These are phyloP conservation scores for Erysimum cheiranthoides DNA, from an alignment of 345 rosid genomes.

Conservation along the genomic window DNA sequence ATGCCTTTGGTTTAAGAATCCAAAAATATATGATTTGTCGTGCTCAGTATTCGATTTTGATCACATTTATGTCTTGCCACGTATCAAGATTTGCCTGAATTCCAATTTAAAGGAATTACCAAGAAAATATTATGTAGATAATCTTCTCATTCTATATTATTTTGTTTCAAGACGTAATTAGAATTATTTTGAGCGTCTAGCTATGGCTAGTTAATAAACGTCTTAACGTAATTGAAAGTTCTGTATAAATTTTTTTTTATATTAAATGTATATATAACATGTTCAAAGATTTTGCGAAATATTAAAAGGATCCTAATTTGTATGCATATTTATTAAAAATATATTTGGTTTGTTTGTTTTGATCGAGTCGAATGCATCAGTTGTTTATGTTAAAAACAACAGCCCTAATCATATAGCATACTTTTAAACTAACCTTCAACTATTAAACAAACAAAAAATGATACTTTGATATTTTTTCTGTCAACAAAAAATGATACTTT, in stretches of 20 bases:
- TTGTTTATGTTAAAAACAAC: not conserved
- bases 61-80: slow-evolving; percentile 27
- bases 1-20: slow-evolving; percentile 32
- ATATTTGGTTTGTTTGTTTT: too few species aligned
- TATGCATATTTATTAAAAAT: too few species aligned
- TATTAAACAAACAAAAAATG: not conserved
- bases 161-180: too few species aligned
- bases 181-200: too few species aligned
- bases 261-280: too few species aligned
- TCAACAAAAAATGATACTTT: not conserved
- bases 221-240: too few species aligned
- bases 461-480: not conserved
- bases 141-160: too few species aligned
- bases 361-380: not conserved
- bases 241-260: too few species aligned
- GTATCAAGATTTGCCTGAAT: slow-evolving; percentile 19
- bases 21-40: slow-evolving; percentile 12
- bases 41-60: not conserved
- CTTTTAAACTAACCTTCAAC: not conserved
- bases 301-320: too few species aligned
- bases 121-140: too few species aligned
- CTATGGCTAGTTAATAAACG: too few species aligned
- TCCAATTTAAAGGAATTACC: not conserved
- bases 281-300: too few species aligned
- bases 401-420: not conserved